A percentile compares a stretch with the other conserved stretches of the same genome.
Conservation (phyloP, 768 basidiomycete species). For the Brasilioporus rufonigricans region DNA sequence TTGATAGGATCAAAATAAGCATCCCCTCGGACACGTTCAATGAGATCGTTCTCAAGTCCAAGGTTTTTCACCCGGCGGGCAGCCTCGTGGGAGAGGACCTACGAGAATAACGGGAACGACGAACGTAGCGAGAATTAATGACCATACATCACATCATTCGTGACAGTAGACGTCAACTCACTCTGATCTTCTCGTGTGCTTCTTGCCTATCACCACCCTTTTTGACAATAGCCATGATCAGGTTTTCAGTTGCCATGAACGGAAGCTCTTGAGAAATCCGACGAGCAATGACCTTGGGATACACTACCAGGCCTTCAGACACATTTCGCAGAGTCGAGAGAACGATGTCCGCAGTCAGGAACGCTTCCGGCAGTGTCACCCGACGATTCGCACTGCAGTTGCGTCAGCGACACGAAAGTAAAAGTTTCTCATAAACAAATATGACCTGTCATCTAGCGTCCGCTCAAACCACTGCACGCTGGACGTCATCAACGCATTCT, state of each 20-base stretch:
- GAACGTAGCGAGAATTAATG: constrained; percentile 8
- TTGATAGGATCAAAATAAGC: constrained; percentile 91
- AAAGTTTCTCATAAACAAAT: constrained; percentile 3
- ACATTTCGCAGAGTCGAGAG: constrained; percentile 95
- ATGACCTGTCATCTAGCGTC: constrained; percentile 90
- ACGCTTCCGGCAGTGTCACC: constrained; percentile 94
- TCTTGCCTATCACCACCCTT: constrained; percentile 94
- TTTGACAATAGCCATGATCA: constrained; percentile 99
- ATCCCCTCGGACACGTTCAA: constrained; percentile 78
- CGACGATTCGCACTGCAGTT: constrained; percentile 84
- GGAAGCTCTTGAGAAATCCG: constrained; percentile 94
- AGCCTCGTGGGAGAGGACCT: constrained; percentile 94
- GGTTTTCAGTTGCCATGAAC: constrained; percentile 99
- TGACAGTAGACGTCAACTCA: constrained; percentile 33
- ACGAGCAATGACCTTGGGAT: constrained; percentile 91
- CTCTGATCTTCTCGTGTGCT: constrained; percentile 93
- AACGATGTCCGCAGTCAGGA: constrained; percentile 95
- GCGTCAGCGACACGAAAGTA: constrained; percentile 4
- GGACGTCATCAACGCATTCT: constrained; percentile 93
- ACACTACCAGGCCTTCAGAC: constrained; percentile 98
- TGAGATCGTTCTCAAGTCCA: constrained; percentile 93
- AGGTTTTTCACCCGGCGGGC: constrained; percentile 92
- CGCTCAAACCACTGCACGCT: constrained; percentile 99
- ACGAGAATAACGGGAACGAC: constrained; percentile 3
- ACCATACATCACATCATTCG: constrained; percentile 14